Conservation (phyloP, 1,139 yeast species). For the Citeromyces hawaiiensis region DNA sequence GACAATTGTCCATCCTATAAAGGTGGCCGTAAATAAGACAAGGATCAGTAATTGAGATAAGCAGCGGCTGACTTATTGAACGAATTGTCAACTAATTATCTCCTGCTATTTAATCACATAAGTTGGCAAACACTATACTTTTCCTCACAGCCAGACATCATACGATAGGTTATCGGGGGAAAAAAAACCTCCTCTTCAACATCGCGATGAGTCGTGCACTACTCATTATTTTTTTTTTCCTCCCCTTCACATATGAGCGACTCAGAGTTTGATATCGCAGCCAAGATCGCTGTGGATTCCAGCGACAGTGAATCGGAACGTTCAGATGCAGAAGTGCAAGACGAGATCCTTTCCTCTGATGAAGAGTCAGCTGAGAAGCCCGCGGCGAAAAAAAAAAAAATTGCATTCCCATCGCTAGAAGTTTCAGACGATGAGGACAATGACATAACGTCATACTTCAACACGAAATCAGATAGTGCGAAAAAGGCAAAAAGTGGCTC, state of each 20-base stretch:
- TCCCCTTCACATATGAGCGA: constrained; percentile 9
- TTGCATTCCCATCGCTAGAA: constrained; percentile 52
- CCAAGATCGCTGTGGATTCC: constrained; percentile 37
- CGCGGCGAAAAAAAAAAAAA: constrained; percentile 9
- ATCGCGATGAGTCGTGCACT: not conserved
- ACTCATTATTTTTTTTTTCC: not conserved
- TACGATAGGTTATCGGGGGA: not conserved
- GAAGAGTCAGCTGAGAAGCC: constrained; percentile 23
- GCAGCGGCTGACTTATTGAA: too few species aligned
- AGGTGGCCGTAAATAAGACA: too few species aligned
- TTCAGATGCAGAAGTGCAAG: constrained; percentile 32
- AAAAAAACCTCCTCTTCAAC: not conserved
- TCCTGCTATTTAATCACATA: too few species aligned
- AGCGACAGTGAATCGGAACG: constrained; percentile 20
- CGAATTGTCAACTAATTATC: too few species aligned
- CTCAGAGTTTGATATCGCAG: constrained; percentile 58
- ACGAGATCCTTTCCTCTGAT: constrained; percentile 39
- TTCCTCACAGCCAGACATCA: too few species aligned
- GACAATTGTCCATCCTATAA: too few species aligned
- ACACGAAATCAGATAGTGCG: constrained; percentile 29
- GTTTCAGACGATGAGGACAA: constrained; percentile 52
- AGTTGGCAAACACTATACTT: too few species aligned
- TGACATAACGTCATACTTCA: constrained; percentile 29
- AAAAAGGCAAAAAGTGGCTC: constrained; percentile 70
- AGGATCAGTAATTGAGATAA: too few species aligned